A percentile compares a stretch with the other conserved stretches of the same genome.
These are phyloP conservation scores for Daldinia concentrica DNA, from an alignment of 495 filamentous ascomycete genomes.

Conservation along the genomic window DNA sequence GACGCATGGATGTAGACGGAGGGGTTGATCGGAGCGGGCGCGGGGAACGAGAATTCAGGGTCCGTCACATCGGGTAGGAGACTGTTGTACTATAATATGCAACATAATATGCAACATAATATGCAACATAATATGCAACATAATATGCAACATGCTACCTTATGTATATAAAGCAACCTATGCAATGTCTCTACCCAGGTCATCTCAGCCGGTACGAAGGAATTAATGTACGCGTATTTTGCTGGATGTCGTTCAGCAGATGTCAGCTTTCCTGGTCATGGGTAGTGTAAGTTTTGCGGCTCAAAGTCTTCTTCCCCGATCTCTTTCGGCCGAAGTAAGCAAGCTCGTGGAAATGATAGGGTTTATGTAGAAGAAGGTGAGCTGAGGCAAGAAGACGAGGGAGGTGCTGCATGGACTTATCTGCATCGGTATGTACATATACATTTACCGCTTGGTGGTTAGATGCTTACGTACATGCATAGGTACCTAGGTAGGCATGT, in stretches of 20 bases:
- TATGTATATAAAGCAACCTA: neutral
- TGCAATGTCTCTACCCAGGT: neutral
- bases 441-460: neutral
- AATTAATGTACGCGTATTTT: neutral
- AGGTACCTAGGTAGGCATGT: neutral
- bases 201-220: neutral
- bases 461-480: neutral
- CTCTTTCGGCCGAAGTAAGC: slow-evolving; percentile 1
- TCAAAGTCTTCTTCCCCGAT: neutral
- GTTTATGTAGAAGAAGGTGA: neutral
- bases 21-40: neutral
- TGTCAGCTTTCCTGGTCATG: neutral
- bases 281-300: slow-evolving; percentile 4
- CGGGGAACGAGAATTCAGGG: slow-evolving; percentile 3
- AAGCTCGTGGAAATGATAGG: neutral
- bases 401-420: neutral
- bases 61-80: slow-evolving; percentile 8
- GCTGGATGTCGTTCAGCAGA: neutral
- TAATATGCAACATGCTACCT: neutral
- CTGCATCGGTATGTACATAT: neutral
- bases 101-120: too few relatives aligned
- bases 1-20: slow-evolving; percentile 2
- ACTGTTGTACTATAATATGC: neutral
- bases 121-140: too few relatives aligned
- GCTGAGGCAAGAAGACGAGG: neutral